Evolutionary conservation across 129 eudicot genomes (phyloP).

Genomic region (Lactuca sativa): DNA sequence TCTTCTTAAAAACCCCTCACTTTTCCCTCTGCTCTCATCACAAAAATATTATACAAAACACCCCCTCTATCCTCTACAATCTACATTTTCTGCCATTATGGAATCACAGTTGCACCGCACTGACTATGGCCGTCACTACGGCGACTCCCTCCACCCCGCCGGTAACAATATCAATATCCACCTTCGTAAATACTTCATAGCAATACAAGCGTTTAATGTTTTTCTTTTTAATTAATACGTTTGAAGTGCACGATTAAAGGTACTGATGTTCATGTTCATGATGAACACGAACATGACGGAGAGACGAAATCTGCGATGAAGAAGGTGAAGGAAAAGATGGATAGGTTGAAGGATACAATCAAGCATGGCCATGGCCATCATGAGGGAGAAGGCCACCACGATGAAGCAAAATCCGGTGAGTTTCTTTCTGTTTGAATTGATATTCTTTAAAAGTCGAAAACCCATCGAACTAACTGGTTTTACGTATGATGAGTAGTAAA

Average conservation of each 20-base stretch:
- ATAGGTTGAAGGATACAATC: conserved; percentile 54
- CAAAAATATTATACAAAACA: conserved; percentile 14
- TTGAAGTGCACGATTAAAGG: background rate
- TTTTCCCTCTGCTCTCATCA: background rate
- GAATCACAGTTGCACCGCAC: conserved; percentile 37
- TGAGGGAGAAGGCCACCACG: conserved; percentile 14
- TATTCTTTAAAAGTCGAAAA: background rate
- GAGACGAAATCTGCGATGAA: conserved; percentile 63
- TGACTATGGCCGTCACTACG: conserved; percentile 8
- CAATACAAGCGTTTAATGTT: background rate
- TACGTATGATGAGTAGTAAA: conserved; percentile 33
- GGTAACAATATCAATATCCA: conserved; percentile 13
- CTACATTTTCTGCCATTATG: conserved; percentile 18
- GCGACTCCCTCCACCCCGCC: background rate
- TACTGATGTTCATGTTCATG: conserved; percentile 14
- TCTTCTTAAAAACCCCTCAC: conserved; percentile 7
- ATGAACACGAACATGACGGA: conserved; percentile 26
- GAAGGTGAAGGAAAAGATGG: conserved; percentile 81
- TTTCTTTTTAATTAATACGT: background rate
- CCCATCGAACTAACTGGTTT: background rate
- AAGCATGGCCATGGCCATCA: conserved; percentile 48
- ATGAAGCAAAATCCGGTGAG: conserved; percentile 39
- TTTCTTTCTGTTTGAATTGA: background rate
- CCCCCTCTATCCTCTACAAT: background rate
- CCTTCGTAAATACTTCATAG: background rate